Evolutionary conservation across 2,329 filamentous ascomycete genomes (phyloP), one percentile per base, ranked within the genome.

Genomic region (Fusarium piperis): DNA sequence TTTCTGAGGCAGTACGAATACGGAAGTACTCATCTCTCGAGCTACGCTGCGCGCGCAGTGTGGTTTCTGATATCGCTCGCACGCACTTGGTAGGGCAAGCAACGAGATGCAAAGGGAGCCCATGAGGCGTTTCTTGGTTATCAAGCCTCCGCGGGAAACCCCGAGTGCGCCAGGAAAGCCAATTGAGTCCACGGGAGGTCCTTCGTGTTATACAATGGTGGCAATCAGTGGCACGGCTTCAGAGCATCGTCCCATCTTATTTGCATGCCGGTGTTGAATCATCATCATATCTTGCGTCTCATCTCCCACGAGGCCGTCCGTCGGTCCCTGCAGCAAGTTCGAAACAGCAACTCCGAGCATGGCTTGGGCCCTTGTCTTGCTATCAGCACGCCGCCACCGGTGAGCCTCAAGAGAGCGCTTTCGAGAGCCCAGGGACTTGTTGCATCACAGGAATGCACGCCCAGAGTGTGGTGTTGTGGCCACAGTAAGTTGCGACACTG

Each of bases 391-490:
- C 35, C 36, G 56, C 16, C 30, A n/a, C 39, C 39, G 39, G 20
- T 20, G 62, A 61, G 46, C 46, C 62, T 56, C 61, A 64, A 38
- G 39, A 20, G 33, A 32, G 41, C 57, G 9, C 16, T 55, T 64
- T 57, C 56, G 56, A 59, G 30, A 48, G n/a, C n/a, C n/a, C 51
- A 59, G 35, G 48, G 39, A 28, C 55, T 70, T 33, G 46, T 70
- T 67, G n/a, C 56, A 59, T 56, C 51, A 53, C 62, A 68, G 70
- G 59, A 72, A 72, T 72, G 70, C 52, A 67, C 44, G 56, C 53
- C 59, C 57, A 55, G 59, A 44, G n/a, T n/a, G 32, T 64, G 62
- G 62, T 72, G 62, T 67, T 73, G 52, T 59, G 59, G 70, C 52
- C 30, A 67, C 57, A 52, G 46, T 64, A 35, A 55, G 26, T 55